phyloP scores from a whole-genome alignment of 164 flowering plant genomes.

The Annona squamosa region DNA sequence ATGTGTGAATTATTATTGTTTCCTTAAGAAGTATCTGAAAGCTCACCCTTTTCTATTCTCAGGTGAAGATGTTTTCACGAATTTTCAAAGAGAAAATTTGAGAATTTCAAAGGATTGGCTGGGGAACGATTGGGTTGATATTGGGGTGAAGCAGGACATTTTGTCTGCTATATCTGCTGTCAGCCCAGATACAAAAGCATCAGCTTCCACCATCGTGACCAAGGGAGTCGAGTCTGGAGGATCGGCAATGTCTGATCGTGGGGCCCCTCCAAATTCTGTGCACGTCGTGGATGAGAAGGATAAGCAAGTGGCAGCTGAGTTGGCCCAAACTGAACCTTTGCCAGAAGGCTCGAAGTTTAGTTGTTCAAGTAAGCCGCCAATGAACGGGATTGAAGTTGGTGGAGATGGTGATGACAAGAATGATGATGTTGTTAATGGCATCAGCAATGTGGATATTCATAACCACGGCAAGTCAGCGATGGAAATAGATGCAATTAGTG shows the following conservation, averaged over 20 bases:
- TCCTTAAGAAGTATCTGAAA: neutral
- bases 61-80: slow-evolving; percentile 68
- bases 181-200: slow-evolving; percentile 35
- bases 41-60: slow-evolving; percentile 6
- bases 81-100: slow-evolving; percentile 37
- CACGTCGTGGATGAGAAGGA: slow-evolving; percentile 27
- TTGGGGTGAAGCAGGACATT: slow-evolving; percentile 55
- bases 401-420: slow-evolving; percentile 14
- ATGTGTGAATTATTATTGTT: no score
- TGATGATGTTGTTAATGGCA: slow-evolving; percentile 7
- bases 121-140: slow-evolving; percentile 55
- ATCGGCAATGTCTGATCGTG: slow-evolving; percentile 19
- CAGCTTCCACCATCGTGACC: slow-evolving; percentile 24
- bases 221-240: slow-evolving; percentile 36
- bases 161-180: slow-evolving; percentile 32
- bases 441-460: neutral
- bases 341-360: slow-evolving; percentile 13
- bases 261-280: slow-evolving; percentile 18
- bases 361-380: slow-evolving; percentile 18
- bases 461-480: slow-evolving; percentile 5
- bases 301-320: slow-evolving; percentile 18
- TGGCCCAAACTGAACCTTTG: slow-evolving; percentile 5
- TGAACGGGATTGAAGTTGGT: slow-evolving; percentile 19
- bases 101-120: slow-evolving; percentile 81
- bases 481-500: slow-evolving; percentile 6